These are phyloP conservation scores for Crepidotus variabilis DNA, from an alignment of 768 basidiomycete species.

Conservation along the genomic window DNA sequence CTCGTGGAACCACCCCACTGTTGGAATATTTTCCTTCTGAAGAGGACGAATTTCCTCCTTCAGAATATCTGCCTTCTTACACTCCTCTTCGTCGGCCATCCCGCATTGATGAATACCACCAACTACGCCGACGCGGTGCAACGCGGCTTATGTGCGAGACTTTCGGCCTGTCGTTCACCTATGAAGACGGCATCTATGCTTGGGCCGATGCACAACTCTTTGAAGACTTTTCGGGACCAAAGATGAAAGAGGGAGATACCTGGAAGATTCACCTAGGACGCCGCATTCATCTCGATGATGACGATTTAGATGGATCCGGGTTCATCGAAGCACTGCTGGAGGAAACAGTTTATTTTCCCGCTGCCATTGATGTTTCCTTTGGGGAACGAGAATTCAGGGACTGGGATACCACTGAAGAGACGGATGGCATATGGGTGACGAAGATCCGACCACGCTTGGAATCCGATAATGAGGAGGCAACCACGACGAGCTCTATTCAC, in stretches of 20 bases:
- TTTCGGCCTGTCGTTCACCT: constrained; percentile 28
- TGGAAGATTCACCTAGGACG: constrained; percentile 40
- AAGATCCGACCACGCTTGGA: not conserved
- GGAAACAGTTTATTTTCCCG: constrained; percentile 26
- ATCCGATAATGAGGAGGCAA: no score
- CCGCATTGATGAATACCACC: constrained; percentile 20
- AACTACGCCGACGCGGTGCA: constrained; percentile 28
- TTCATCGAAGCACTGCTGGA: constrained; percentile 31
- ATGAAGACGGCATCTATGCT: constrained; percentile 28
- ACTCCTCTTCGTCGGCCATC: no score
- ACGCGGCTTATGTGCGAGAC: constrained; percentile 34
- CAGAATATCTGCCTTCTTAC: no score
- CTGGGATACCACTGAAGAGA: constrained; percentile 29
- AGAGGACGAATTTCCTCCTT: constrained; percentile 4
- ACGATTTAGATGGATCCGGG: constrained; percentile 29
- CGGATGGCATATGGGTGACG: constrained; percentile 28
- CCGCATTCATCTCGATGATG: constrained; percentile 29
- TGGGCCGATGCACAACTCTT: constrained; percentile 28
- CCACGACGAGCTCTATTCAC: no score
- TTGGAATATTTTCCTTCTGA: constrained; percentile 8
- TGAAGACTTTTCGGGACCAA: constrained; percentile 28
- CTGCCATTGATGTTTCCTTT: not conserved
- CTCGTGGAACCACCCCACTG: constrained; percentile 29
- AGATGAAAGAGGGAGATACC: constrained; percentile 28
- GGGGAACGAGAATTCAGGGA: not conserved